A percentile compares a stretch with the other conserved stretches of the same genome.
Evolutionary conservation across 164 flowering plant species (phyloP).

Genomic region (Vitis rupestris): DNA sequence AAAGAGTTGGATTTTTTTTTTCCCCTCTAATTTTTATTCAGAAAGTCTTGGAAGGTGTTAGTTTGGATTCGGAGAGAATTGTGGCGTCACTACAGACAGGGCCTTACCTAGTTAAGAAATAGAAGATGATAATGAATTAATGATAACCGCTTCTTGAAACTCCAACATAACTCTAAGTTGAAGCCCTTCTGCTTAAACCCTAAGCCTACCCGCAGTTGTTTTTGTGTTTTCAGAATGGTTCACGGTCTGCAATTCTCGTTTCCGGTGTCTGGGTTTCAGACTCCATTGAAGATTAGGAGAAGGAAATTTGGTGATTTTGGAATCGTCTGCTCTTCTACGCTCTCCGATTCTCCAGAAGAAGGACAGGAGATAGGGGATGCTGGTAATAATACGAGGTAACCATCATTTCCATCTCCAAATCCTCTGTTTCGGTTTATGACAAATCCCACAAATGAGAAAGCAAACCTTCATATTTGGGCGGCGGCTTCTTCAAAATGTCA

Average conservation of each 20-base stretch:
- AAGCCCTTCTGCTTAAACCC: constrained; percentile 1
- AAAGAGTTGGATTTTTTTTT: too few relatives aligned
- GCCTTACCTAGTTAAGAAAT: background rate
- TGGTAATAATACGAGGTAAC: constrained; percentile 21
- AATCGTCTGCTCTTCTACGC: constrained; percentile 17
- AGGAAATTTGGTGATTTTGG: constrained; percentile 7
- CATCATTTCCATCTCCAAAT: background rate
- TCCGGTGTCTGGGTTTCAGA: constrained; percentile 12
- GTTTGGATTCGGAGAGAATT: too few relatives aligned
- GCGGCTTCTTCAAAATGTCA: too few relatives aligned
- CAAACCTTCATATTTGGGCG: too few relatives aligned
- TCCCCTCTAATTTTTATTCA: too few relatives aligned
- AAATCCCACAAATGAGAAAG: background rate
- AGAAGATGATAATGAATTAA: background rate
- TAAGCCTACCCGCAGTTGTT: background rate
- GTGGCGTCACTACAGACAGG: too few relatives aligned
- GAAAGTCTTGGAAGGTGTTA: too few relatives aligned
- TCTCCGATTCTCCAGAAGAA: constrained; percentile 14
- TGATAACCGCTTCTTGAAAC: background rate
- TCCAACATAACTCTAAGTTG: background rate
- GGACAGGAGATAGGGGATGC: constrained; percentile 9
- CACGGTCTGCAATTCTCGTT: constrained; percentile 20
- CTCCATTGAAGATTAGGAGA: constrained; percentile 2
- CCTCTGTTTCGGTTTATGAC: background rate
- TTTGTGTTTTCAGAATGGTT: constrained; percentile 10